phyloP scores from a whole-genome alignment of 106 monocot species.

The Posidonia australis region DNA sequence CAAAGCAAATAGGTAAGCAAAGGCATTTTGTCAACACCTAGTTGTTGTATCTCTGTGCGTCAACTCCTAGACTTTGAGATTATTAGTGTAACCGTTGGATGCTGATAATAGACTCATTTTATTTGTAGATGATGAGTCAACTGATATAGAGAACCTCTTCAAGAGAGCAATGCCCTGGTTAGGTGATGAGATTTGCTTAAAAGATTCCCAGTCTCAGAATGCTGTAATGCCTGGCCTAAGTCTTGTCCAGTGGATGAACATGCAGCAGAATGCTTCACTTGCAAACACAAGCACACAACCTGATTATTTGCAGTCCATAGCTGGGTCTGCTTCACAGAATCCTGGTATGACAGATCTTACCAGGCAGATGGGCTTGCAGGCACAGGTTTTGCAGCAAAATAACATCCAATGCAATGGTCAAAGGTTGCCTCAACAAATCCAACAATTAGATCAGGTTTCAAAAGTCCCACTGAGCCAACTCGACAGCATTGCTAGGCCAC shows the following conservation, averaged over 20 bases:
- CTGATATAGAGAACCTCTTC: constrained; percentile 58
- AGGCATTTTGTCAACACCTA: too few relatives aligned
- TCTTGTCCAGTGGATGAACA: constrained; percentile 87
- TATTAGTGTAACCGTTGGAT: too few relatives aligned
- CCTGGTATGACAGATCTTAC: constrained; percentile 42
- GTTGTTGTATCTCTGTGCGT: too few relatives aligned
- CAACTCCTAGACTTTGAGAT: too few relatives aligned
- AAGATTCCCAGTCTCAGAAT: constrained; percentile 66
- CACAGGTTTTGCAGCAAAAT: constrained; percentile 54
- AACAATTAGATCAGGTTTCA: constrained; percentile 34
- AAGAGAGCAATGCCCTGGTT: constrained; percentile 56
- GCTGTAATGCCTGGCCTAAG: constrained; percentile 70
- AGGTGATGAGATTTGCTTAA: constrained; percentile 76
- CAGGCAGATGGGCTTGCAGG: constrained; percentile 49
- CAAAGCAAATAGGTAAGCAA: too few relatives aligned
- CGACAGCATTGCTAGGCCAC: constrained; percentile 17
- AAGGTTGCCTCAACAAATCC: constrained; percentile 36
- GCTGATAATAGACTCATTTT: too few relatives aligned
- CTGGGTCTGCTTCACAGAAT: constrained; percentile 45
- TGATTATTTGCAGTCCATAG: constrained; percentile 43
- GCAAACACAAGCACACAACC: constrained; percentile 37
- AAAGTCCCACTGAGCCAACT: constrained; percentile 41
- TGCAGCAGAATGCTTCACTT: constrained; percentile 60
- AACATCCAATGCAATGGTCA: constrained; percentile 43
- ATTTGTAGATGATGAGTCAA: constrained; percentile 74